Evolutionary conservation across 2,329 filamentous ascomycete species (phyloP).

Genomic region (Pleomassaria siparia): DNA sequence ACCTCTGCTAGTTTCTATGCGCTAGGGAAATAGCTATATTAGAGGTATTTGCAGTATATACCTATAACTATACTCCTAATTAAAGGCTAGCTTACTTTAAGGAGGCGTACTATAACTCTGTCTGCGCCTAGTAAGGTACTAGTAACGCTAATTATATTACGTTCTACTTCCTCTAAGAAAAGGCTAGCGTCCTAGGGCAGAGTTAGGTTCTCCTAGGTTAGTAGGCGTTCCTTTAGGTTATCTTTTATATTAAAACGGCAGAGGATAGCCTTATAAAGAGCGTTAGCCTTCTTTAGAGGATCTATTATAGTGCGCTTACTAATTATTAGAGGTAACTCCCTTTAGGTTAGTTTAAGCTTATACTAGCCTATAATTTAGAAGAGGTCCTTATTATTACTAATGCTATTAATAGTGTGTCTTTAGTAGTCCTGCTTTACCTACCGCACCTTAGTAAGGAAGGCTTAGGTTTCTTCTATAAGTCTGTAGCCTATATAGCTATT

Average conservation of each 20-base stretch:
- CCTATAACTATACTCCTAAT: background rate
- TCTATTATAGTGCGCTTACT: background rate
- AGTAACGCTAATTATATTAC: background rate
- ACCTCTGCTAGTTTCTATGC: background rate
- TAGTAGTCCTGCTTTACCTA: background rate
- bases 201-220: background rate
- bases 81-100: background rate
- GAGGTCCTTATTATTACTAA: background rate
- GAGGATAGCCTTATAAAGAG: background rate
- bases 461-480: background rate
- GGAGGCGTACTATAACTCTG: background rate
- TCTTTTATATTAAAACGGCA: background rate
- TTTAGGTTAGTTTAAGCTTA: background rate
- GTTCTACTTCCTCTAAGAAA: background rate
- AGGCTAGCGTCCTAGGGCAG: background rate
- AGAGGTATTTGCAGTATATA: background rate
- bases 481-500: background rate
- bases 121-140: background rate
- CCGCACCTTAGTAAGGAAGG: background rate
- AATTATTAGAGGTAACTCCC: background rate
- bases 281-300: background rate
- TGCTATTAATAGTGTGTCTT: background rate
- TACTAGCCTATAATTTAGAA: background rate
- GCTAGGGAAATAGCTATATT: background rate
- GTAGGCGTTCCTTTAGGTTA: background rate